A percentile compares a stretch with the other conserved stretches of the same genome.
These are phyloP conservation scores for Haematococcus sp. DNA, from an alignment of 139 green algal genomes.

Conservation along the genomic window DNA sequence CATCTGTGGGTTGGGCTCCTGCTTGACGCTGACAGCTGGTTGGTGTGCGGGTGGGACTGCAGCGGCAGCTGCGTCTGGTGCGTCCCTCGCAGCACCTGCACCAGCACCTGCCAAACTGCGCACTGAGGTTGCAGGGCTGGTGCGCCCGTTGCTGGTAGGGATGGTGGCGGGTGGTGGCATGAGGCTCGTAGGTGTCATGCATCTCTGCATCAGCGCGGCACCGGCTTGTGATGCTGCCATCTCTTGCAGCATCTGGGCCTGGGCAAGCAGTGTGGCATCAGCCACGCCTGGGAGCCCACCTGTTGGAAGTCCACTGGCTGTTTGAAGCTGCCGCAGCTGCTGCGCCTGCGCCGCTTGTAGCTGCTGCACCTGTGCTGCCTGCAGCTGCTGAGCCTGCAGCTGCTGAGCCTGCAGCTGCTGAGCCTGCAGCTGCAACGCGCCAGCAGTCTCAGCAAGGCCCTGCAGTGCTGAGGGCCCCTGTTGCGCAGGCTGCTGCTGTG, in stretches of 20 bases:
- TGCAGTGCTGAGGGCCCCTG: too few species aligned
- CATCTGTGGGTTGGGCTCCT: too few species aligned
- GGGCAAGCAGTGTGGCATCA: not conserved
- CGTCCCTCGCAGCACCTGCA: too few species aligned
- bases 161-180: not conserved
- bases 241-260: not conserved
- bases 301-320: not conserved
- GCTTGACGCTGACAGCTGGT: too few species aligned
- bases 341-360: not conserved
- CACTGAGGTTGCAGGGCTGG: not conserved
- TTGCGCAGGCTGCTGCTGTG: too few species aligned
- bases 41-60: too few species aligned
- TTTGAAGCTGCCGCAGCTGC: constrained; percentile 8
- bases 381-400: not conserved
- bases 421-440: not conserved
- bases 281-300: not conserved
- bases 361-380: constrained; percentile 4
- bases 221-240: too few species aligned
- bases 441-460: too few species aligned
- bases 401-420: not conserved
- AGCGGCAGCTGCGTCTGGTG: too few species aligned
- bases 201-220: too few species aligned
- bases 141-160: not conserved
- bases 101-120: too few species aligned
- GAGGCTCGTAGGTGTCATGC: not conserved